Evolutionary conservation across 805 yeast genomes (phyloP).

Genomic region (Candida maris): DNA sequence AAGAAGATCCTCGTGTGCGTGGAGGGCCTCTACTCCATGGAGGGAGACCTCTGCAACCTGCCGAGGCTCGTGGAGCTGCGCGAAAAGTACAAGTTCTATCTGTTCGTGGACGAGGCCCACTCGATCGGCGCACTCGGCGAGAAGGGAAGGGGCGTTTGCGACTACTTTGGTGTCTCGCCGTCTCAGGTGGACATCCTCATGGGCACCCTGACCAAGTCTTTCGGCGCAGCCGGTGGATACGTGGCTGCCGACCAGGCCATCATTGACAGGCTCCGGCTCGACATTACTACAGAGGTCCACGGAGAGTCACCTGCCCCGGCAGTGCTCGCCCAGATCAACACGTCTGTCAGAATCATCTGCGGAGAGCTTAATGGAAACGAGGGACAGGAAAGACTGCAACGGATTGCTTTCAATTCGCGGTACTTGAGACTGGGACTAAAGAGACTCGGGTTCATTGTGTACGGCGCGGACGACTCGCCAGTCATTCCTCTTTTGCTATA

Average conservation of each 20-base stretch:
- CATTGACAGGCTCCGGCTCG: slow-evolving; percentile 71
- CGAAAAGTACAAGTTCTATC: slow-evolving; percentile 80
- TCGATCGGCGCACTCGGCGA: slow-evolving; percentile 99
- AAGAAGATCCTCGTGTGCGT: slow-evolving; percentile 78
- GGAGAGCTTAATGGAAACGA: slow-evolving; percentile 90
- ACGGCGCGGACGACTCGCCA: slow-evolving; percentile 95
- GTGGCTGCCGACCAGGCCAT: slow-evolving; percentile 70
- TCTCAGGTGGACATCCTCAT: slow-evolving; percentile 76
- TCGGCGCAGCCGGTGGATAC: slow-evolving; percentile 99
- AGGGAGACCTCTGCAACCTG: slow-evolving; percentile 83
- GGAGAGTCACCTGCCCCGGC: slow-evolving; percentile 91
- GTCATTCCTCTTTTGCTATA: slow-evolving; percentile 86
- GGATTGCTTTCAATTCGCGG: slow-evolving; percentile 94
- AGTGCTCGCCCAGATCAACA: slow-evolving; percentile 79
- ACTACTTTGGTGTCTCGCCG: slow-evolving; percentile 81
- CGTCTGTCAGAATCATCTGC: slow-evolving; percentile 72
- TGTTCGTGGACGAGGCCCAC: slow-evolving; percentile 97
- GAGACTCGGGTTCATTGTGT: slow-evolving; percentile 88
- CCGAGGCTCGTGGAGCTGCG: slow-evolving; percentile 71
- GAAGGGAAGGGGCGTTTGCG: slow-evolving; percentile 90
- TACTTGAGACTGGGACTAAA: slow-evolving; percentile 87
- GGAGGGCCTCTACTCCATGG: slow-evolving; percentile 92
- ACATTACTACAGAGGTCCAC: slow-evolving; percentile 67
- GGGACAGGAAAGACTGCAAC: slow-evolving; percentile 83
- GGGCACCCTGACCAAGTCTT: slow-evolving; percentile 98